These are phyloP conservation scores for Tuber borchii DNA, from an alignment of 495 filamentous ascomycete species.

Conservation along the genomic window DNA sequence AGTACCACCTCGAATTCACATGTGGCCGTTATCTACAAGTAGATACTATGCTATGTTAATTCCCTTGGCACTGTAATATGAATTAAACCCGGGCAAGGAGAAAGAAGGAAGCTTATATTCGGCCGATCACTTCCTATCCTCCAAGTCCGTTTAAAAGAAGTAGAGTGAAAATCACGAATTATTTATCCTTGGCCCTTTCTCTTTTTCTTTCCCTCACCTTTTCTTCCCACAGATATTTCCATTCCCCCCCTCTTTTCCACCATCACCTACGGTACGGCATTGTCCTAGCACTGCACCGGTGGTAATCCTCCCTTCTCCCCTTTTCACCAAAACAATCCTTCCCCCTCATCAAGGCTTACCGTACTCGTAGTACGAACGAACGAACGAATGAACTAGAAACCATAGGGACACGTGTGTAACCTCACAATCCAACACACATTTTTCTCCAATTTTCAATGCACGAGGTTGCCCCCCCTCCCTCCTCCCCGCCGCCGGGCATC, in stretches of 20 bases:
- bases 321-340: neutral
- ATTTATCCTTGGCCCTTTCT: neutral
- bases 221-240: neutral
- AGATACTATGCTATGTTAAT: neutral
- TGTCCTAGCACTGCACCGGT: neutral
- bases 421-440: neutral
- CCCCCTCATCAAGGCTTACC: neutral
- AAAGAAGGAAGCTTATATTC: neutral
- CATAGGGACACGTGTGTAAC: neutral
- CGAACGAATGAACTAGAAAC: neutral
- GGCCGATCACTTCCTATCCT: neutral
- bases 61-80: neutral
- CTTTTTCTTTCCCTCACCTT: neutral
- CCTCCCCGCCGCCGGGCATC: constrained; percentile 3
- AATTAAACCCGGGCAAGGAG: neutral
- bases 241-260: neutral
- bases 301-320: neutral
- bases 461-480: neutral
- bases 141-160: neutral
- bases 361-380: neutral
- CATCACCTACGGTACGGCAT: neutral
- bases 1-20: neutral
- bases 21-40: neutral
- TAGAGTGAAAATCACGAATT: neutral
- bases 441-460: neutral